Base-by-base conservation (phyloP, 2,329 filamentous ascomycete species). In the Ceratocystis harringtonii region DNA sequence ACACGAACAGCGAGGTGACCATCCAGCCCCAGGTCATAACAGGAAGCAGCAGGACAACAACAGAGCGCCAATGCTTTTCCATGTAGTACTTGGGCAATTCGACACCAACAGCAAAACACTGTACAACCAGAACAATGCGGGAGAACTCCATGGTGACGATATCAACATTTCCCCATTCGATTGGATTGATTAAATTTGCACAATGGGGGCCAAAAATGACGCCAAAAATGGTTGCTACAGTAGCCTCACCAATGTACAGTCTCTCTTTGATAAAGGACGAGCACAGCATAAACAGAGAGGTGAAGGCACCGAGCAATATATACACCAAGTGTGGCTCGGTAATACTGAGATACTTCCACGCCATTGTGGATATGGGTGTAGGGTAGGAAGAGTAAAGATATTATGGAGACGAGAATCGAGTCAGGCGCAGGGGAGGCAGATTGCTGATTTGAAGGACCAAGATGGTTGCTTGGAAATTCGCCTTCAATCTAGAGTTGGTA, bases 1-100 rank as follows among this genome's bases (percentile, higher is more conserved):
- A 97, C 69, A 99, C 86, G 75, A 99, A 90, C 12, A 97, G 78
- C 75, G 92, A 96, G 19, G 91, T 95, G 28, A 96, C 80, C 63
- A 95, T 81, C 91, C 91, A 99, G 70, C 94, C 94, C 73, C 88
- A 95, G 0, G 91, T 95, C 94, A 99, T 99, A 76, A 99, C 92
- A 1, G 94, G 94, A 4, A 99, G 78, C 58, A 99, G 83, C 67
- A 99, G 80, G 71, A 95, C 84, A 15, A 88, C 78, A 68, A 99
- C 94, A 0, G 92, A 97, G 72, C 83, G 88, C 94, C 94, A 99
- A 76, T 99, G 94, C 71, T 85, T 87, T 74, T 97, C 94, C 94
- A 99, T 99, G 78, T 99, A 99, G 69, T 87, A 88, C 74, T 89
- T 90, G 36, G 90, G 90, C 80, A 95, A 78, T 77, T 95, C 90